phyloP scores from a whole-genome alignment of 2,329 filamentous ascomycete genomes.

The Acarospora socialis region DNA sequence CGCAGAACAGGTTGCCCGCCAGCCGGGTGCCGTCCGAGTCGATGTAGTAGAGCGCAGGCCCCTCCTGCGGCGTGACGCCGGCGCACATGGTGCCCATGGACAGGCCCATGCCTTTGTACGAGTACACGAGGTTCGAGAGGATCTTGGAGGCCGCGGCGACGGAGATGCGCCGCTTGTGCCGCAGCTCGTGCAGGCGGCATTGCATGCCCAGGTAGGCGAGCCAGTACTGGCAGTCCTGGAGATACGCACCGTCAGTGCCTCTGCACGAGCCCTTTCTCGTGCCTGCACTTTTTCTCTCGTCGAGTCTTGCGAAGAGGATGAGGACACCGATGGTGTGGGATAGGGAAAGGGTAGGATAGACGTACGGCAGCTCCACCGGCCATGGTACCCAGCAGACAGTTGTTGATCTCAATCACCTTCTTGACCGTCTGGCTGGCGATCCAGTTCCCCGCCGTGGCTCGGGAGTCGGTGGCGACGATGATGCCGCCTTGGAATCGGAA shows the following conservation, averaged over 20 bases:
- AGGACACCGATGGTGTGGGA: background rate
- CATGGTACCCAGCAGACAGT: constrained; percentile 88
- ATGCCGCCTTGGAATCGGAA: constrained; percentile 98
- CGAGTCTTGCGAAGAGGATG: background rate
- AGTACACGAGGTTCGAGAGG: constrained; percentile 93
- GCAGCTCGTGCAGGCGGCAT: constrained; percentile 96
- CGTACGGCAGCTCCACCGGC: constrained; percentile 83
- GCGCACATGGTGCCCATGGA: constrained; percentile 99
- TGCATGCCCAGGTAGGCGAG: constrained; percentile 97
- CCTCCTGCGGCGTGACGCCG: constrained; percentile 87
- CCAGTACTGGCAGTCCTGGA: constrained; percentile 98
- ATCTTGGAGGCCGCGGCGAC: constrained; percentile 97
- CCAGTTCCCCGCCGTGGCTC: constrained; percentile 96
- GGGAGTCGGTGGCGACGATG: constrained; percentile 94
- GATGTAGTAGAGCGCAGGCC: constrained; percentile 96
- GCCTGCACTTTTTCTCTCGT: no score
- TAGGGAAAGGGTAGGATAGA: constrained; percentile 9
- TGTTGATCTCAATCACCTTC: constrained; percentile 99
- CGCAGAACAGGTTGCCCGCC: constrained; percentile 91
- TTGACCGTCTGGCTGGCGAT: constrained; percentile 99
- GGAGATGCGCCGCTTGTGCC: constrained; percentile 96
- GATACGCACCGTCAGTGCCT: constrained; percentile 12
- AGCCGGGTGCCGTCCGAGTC: constrained; percentile 92
- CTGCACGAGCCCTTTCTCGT: background rate
- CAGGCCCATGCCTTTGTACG: constrained; percentile 96